Evolutionary conservation across 768 basidiomycete species (phyloP), one percentile per base, ranked within the genome.

Genomic region (Gymnopilus dilepis): DNA sequence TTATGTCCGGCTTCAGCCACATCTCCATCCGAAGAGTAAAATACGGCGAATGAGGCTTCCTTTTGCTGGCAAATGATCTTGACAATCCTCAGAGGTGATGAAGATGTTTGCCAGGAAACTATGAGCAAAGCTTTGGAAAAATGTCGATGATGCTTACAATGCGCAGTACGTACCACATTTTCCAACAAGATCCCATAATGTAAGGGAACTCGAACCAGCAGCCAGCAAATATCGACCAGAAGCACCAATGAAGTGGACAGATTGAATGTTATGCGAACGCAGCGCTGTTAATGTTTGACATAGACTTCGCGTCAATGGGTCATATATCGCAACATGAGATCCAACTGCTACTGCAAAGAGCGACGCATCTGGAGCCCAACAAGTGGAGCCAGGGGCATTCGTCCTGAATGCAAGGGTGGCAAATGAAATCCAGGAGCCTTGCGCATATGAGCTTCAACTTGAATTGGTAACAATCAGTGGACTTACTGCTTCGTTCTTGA

Each of bases 301-400:
- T 15, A 92, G 75, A 22, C 79, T 73, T 62, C 86, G 89, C 22
- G 86, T 86, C 21, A 77, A 67, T 0, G 92, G 82, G 67, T 94
- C 88, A 74, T 91, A 97, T 6, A 99, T 73, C 5, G 86, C 85
- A 55, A 96, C 80, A 61, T 85, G 84, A 15, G 82, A 70, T 0
- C 86, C 87, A 55, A 91, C 82, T 12, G 88, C 80, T 21, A 96
- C 82, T 12, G 90, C 91, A 47, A 99, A 77, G 31, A 99, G 80
- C 5, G 95, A 95, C 8, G 86, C 90, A 72, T 99, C 97, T 4
- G 81, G 82, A 6, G 96, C 93, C 88, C 95, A 97, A 1, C 87
- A 82, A 0, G 84, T 78, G 64, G 87, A 81, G 56, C 79, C 80
- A 31, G 95, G 92, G 53, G 79, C 76, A 69, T 87, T 84, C n/a